phyloP scores from a whole-genome alignment of 306 rosid species.

The Psophocarpus tetragonolobus region DNA sequence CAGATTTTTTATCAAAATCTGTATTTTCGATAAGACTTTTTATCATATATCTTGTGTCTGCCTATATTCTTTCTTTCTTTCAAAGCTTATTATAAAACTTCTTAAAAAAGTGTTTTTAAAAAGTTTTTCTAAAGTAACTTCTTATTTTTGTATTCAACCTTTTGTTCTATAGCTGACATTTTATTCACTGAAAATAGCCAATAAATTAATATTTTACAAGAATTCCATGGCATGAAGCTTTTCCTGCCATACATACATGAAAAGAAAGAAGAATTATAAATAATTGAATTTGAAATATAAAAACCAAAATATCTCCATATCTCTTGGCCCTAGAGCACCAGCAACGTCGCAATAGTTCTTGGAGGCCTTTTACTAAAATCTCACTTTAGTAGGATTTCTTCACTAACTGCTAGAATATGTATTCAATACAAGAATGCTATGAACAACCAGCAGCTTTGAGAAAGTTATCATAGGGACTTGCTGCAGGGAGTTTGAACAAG shows the following conservation, averaged over 20 bases:
- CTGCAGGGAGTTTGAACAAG: slow-evolving; percentile 67
- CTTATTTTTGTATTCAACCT: too few relatives aligned
- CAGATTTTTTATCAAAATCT: too few relatives aligned
- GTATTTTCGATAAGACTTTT: too few relatives aligned
- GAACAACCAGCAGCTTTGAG: slow-evolving; percentile 94
- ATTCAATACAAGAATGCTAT: slow-evolving; percentile 23
- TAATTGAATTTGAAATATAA: background rate
- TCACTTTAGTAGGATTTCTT: slow-evolving; percentile 13
- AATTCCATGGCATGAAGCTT: slow-evolving; percentile 25
- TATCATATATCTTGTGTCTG: too few relatives aligned
- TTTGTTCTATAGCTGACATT: too few relatives aligned
- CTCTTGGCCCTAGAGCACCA: slow-evolving; percentile 15
- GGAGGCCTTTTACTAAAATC: slow-evolving; percentile 10
- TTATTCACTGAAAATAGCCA: too few relatives aligned
- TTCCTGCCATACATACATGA: background rate
- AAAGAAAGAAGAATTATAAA: background rate
- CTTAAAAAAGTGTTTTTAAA: too few relatives aligned
- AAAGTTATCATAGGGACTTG: slow-evolving; percentile 88
- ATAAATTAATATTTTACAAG: background rate
- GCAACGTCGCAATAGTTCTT: background rate
- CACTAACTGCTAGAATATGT: slow-evolving; percentile 14
- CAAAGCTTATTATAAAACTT: too few relatives aligned
- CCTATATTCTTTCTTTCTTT: too few relatives aligned
- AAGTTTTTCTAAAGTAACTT: too few relatives aligned
- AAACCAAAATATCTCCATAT: background rate